Conservation (phyloP, 2,329 filamentous ascomycete genomes). For the Hypoxylon sp. region DNA sequence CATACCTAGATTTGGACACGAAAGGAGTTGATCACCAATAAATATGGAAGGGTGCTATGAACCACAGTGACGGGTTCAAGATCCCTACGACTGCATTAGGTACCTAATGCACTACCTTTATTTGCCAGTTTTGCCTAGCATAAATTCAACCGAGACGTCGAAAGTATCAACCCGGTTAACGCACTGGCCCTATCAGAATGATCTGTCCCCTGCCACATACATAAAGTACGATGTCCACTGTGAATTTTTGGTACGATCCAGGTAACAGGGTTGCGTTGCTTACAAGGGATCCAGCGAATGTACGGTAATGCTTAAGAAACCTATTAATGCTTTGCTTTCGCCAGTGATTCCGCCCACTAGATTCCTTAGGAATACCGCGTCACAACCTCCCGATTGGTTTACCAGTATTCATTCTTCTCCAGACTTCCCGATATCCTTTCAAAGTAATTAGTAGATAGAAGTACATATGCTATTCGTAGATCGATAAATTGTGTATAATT, state of each 20-base stretch:
- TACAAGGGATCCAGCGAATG: conserved; percentile 25
- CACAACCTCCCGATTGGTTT: conserved; percentile 11
- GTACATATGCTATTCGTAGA: conserved; percentile 46
- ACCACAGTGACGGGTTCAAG: background rate
- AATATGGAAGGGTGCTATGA: background rate
- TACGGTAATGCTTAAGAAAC: too few relatives aligned
- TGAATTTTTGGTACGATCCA: conserved; percentile 32
- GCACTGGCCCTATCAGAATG: conserved; percentile 28
- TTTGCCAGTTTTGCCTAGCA: background rate
- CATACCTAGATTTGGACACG: too few relatives aligned
- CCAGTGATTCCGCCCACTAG: too few relatives aligned
- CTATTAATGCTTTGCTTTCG: background rate
- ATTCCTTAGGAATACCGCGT: conserved; percentile 10
- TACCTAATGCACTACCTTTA: background rate
- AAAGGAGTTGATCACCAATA: background rate
- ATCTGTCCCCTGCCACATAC: conserved; percentile 40
- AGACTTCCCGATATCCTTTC: conserved; percentile 41
- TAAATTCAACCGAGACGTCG: background rate
- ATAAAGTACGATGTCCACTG: conserved; percentile 16
- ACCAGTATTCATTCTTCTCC: conserved; percentile 28
- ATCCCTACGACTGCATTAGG: background rate
- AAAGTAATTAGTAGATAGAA: conserved; percentile 40
- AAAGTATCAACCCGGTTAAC: conserved; percentile 7
- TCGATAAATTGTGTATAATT: conserved; percentile 49
- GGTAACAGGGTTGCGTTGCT: conserved; percentile 30